Evolutionary conservation across 2,329 filamentous ascomycete genomes (phyloP), one percentile per base, ranked within the genome.

Genomic region (Bisporella sp.): DNA sequence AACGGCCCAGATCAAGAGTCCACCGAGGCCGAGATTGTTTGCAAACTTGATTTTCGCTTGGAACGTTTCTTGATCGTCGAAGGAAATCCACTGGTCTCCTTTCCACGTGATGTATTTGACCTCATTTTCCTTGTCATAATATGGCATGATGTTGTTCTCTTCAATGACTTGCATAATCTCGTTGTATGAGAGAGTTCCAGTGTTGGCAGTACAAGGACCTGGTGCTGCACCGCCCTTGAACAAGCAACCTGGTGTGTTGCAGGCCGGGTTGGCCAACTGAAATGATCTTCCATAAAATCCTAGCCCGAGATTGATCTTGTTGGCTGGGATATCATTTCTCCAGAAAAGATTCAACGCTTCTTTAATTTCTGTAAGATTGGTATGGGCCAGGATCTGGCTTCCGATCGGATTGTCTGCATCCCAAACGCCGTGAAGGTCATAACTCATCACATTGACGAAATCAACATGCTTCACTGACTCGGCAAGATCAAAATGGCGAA

Each of bases 311-410:
- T 59, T 63, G 4, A 79, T 55, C 48, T 75, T 72, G 0, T 53
- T 44, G 0, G 75, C 64, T 0, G 62, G 55, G 1, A 79, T 59
- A 28, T 68, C 57, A 31, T 66, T 69, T 6, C 71, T 63, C 72
- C 75, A 77, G 4, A 78, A 59, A 0, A 77, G 68, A 3, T 74
- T 66, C 0, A 74, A 45, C 0, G 65, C 64, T 0, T 55, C 31
- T 5, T 70, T 61, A 13, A 76, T 75, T 57, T 77, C 72, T 2
- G 72, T 73, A 0, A 76, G 48, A 53, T 77, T 75, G 1, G 73
- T 73, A 52, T 77, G 73, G 4, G 55, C 31, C 0, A 60, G 58
- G 4, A 69, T 59, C 9, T 60, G 61, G 0, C 62, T 41, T 0
- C 71, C 72, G 8, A 65, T 66, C 6, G 37, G 47, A 33, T 53